These are phyloP conservation scores for Talaromyces rugulosus DNA, from an alignment of 2,329 filamentous ascomycete species.

Conservation along the genomic window DNA sequence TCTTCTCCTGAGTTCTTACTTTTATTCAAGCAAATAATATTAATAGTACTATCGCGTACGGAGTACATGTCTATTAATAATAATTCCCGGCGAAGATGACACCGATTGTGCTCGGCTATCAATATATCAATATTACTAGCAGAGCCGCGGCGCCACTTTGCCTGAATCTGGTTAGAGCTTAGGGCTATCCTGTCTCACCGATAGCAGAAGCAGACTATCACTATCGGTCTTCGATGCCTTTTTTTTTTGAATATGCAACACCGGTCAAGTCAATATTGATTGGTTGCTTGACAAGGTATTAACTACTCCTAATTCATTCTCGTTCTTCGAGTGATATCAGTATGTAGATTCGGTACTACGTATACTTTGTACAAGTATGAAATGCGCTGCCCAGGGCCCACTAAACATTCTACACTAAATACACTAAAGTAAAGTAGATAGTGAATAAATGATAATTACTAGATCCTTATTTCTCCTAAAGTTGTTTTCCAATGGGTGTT, in stretches of 20 bases:
- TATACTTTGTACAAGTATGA: too few species aligned
- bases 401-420: too few species aligned
- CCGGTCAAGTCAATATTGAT: background rate
- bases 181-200: too few species aligned
- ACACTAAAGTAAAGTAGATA: too few species aligned
- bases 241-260: background rate
- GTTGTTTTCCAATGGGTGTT: too few species aligned
- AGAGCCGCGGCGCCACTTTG: background rate
- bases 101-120: background rate
- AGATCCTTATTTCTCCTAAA: too few species aligned
- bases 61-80: background rate
- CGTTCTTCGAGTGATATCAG: background rate
- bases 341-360: too few species aligned
- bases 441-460: too few species aligned
- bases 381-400: too few species aligned
- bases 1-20: background rate
- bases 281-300: background rate
- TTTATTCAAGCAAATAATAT: background rate
- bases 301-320: background rate
- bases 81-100: background rate
- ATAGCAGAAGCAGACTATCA: background rate
- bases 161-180: background rate
- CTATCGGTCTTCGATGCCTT: too few species aligned
- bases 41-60: too few species aligned
- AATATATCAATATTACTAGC: background rate